Conservation (phyloP, 805 yeast species). For the Wickerhamia fluorescens region DNA sequence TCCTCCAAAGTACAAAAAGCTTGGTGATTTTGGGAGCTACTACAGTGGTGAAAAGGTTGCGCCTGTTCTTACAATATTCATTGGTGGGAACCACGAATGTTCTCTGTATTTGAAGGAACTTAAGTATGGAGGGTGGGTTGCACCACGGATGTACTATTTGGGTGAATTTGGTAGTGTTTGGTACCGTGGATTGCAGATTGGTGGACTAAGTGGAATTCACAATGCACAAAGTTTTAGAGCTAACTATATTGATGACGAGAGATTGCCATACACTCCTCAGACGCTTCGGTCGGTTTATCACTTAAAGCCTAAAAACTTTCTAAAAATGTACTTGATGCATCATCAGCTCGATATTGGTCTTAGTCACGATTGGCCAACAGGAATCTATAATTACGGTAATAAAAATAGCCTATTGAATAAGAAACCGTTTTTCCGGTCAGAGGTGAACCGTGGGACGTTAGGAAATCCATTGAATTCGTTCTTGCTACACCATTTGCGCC, state of each 20-base stretch:
- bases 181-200: constrained; percentile 70
- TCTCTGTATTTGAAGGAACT: constrained; percentile 69
- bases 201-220: constrained; percentile 82
- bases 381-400: constrained; percentile 63
- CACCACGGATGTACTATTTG: constrained; percentile 76
- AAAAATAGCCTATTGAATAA: constrained; percentile 36
- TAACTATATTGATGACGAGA: constrained; percentile 39
- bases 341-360: constrained; percentile 48
- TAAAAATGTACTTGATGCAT: constrained; percentile 44
- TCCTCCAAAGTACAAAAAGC: constrained; percentile 63
- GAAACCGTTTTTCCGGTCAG: constrained; percentile 66
- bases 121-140: constrained; percentile 88
- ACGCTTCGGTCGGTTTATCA: constrained; percentile 64
- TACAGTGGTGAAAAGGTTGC: constrained; percentile 55
- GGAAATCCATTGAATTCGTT: constrained; percentile 68
- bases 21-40: constrained; percentile 79
- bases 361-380: constrained; percentile 94
- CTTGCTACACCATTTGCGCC: constrained; percentile 48
- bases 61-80: constrained; percentile 70
- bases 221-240: constrained; percentile 32
- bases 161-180: constrained; percentile 73
- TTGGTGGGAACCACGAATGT: constrained; percentile 96
- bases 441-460: constrained; percentile 49
- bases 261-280: constrained; percentile 41
- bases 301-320: constrained; percentile 55